Base-by-base conservation (phyloP, 1,284 basidiomycete genomes). In the Trichosporon inkin region DNA sequence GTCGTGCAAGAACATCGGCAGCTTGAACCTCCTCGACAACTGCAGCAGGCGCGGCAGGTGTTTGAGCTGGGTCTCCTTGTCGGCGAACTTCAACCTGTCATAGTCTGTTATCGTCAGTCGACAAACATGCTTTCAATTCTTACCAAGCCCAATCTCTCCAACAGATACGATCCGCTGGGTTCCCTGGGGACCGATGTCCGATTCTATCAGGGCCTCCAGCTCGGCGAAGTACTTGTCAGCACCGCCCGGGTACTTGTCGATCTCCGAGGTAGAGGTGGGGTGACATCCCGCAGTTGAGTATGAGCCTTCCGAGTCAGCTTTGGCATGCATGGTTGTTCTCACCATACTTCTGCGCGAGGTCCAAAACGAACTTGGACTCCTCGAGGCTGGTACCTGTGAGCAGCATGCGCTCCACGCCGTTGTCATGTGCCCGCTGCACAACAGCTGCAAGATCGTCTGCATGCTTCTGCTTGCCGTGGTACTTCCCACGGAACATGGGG, bases 1-100 rank as follows among this genome's bases (percentile, higher is more conserved):
- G 8, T 87, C 92, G 74, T 95, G 92, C 3, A 95, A 81, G 75
- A 94, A 95, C 6, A 95, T 74, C 0, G 92, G 91, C 5, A 94
- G 81, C 65, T 84, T 80, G 69, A 86, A 83, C 68, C 86, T 85
- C 67, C 86, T 85, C 0, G 89, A 88, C 6, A 95, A 80, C 1
- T 70, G 66, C 3, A 94, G 81, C 68, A 93, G 88, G 8, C 82
- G 68, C 75, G 88, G 85, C 72, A 95, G 91, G 71, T 88, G 81
- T 51, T 76, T 82, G 62, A 82, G 80, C 74, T 93, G 91, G 2
- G 83, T 81, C 19, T 86, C 85, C 20, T 79, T 79, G 1, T 83
- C 70, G 5, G 89, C 84, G 72, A 89, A 89, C 67, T 88, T 85
- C 0, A 87, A 82, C 14, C 92, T 82, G 72, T 94, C 92, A 68